A percentile compares a stretch with the other conserved stretches of the same genome.
Evolutionary conservation across 2,329 filamentous ascomycete species (phyloP).

Genomic region (Stemphylium vesicarium): DNA sequence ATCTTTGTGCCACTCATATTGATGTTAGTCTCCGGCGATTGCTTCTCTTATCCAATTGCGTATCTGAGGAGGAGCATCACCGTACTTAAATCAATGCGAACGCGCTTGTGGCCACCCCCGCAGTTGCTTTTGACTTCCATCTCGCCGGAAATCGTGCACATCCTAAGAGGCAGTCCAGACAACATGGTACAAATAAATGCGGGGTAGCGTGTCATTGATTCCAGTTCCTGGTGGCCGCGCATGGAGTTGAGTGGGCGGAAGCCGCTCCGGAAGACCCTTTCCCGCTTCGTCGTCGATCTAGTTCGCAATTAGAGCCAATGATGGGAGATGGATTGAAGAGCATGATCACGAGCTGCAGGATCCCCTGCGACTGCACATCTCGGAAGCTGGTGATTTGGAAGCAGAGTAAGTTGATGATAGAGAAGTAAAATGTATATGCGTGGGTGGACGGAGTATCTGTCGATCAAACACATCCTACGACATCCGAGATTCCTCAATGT

Average conservation of each 20-base stretch:
- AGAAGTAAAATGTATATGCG: too few species aligned
- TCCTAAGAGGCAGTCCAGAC: neutral
- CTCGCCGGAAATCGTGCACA: conserved; percentile 10
- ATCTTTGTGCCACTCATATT: conserved; percentile 22
- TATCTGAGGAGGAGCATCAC: too few species aligned
- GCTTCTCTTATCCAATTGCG: too few species aligned
- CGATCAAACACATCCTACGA: too few species aligned
- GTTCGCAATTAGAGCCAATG: neutral
- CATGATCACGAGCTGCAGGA: too few species aligned
- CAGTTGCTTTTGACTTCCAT: conserved; percentile 13
- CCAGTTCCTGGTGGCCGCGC: conserved; percentile 9
- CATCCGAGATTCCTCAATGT: too few species aligned
- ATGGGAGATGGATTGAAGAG: too few species aligned
- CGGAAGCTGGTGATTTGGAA: too few species aligned
- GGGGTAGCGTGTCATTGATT: conserved; percentile 20
- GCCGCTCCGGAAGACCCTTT: conserved; percentile 3
- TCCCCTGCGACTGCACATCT: too few species aligned
- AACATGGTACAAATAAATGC: conserved; percentile 7
- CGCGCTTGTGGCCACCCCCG: neutral
- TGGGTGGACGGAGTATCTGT: too few species aligned
- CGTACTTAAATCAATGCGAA: neutral
- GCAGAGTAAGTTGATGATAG: too few species aligned
- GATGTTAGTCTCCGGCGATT: neutral
- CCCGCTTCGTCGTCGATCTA: conserved; percentile 3
- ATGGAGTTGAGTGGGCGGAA: conserved; percentile 9